Conservation (phyloP, 148 eudicot genomes). For the Fagopyrum homotropicum region DNA sequence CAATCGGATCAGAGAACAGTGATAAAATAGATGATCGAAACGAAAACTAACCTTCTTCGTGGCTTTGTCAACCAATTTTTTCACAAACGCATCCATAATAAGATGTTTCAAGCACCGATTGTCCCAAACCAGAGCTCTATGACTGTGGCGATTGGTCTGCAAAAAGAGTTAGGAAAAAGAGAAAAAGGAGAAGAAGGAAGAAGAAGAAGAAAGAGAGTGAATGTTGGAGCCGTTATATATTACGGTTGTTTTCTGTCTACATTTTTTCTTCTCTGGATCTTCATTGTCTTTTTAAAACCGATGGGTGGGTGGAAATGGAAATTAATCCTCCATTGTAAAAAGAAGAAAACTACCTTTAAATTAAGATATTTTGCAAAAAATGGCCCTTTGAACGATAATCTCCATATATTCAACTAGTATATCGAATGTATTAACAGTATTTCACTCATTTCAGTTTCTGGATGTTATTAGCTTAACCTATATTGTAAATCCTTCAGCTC, state of each 20-base stretch:
- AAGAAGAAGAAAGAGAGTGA: neutral
- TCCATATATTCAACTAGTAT: no score
- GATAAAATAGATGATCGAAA: neutral
- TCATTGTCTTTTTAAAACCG: slow-evolving; percentile 6
- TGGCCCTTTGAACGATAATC: no score
- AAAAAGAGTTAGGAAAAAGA: neutral
- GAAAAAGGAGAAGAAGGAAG: neutral
- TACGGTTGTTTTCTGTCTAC: neutral
- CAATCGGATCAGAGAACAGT: neutral
- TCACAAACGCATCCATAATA: slow-evolving; percentile 14
- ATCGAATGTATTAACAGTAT: no score
- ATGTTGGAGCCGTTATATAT: neutral
- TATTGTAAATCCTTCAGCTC: no score
- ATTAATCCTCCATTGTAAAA: no score
- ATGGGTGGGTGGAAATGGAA: neutral
- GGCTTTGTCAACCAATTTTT: slow-evolving; percentile 17
- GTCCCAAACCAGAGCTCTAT: neutral
- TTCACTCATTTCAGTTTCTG: no score
- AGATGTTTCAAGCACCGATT: neutral
- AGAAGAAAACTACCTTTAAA: no score
- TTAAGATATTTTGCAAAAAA: no score
- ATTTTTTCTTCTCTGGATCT: neutral
- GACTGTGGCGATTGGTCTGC: slow-evolving; percentile 5
- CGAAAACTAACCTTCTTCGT: slow-evolving; percentile 13
- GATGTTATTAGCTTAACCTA: no score